Evolutionary conservation across 495 filamentous ascomycete genomes (phyloP), one percentile per base, ranked within the genome.

Genomic region (Podospora comata): DNA sequence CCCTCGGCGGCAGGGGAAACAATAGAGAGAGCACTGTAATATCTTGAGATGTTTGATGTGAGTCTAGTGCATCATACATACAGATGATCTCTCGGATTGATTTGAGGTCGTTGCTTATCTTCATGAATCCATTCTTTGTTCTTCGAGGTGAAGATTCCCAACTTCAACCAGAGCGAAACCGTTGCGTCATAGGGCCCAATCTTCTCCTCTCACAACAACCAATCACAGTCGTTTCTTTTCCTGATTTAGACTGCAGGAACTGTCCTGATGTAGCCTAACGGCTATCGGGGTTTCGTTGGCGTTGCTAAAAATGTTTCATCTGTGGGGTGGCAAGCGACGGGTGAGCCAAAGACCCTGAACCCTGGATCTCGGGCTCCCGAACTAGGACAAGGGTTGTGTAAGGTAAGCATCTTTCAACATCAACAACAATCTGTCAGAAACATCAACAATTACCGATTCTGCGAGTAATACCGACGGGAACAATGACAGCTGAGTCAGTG

Each of bases 1-100:
- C 55, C 55, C 55, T 19, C n/a, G 19, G 55, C 55, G 55, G 55
- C 55, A 58, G 55, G 55, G 55, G 55, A 58, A 58, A 58, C 55
- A 58, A 58, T 19, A 9, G 54, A 19, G 20, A 19, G 39, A 48
- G 13, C 3, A 48, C 39, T 48, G 39, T 48, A 48, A 1, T 48
- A 48, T 48, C 55, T 58, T 18, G 23, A 20, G 3, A 0, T 58
- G n/a, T 58, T 58, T 5, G 55, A 20, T 58, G 55, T 58, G 55
- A 58, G 23, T 19, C 2, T 11, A 48, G 39, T 58, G 55, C 55
- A 58, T 58, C 23, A 26, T 2, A 20, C 23, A 26, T 0, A 20
- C 55, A 13, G n/a, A 23, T 20, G 23, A 58, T 58, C 23, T 11
- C 23, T 58, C 55, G 55, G 19, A 26, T 58, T n/a, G 55, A 58